phyloP scores from a whole-genome alignment of 176 grass and related monocot genomes.

The Bolboschoenus planiculmis region DNA sequence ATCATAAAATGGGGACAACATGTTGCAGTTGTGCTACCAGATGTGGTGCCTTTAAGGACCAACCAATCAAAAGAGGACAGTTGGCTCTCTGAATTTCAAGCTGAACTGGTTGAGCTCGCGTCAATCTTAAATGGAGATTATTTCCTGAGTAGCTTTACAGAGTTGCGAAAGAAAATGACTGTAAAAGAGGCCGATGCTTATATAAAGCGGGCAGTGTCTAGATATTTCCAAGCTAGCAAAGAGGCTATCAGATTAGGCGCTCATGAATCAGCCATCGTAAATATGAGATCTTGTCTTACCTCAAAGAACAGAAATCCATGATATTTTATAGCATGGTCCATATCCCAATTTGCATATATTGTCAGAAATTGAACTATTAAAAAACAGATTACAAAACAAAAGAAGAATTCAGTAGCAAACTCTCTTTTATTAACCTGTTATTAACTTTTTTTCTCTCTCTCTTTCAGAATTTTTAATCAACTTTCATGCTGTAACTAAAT shows the following conservation, averaged over 20 bases:
- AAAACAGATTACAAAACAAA: no score
- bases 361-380: no score
- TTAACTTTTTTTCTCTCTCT: no score
- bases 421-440: no score
- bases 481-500: no score
- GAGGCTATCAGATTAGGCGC: constrained; percentile 47
- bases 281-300: constrained; percentile 80
- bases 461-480: no score
- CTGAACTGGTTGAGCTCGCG: constrained; percentile 57
- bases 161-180: constrained; percentile 46
- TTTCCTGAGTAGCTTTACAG: constrained; percentile 50
- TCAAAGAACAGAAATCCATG: constrained; percentile 22
- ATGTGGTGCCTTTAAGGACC: constrained; percentile 37
- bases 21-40: constrained; percentile 51
- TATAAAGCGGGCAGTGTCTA: constrained; percentile 42
- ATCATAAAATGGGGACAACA: neutral
- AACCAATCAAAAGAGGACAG: constrained; percentile 40
- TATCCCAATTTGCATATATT: neutral
- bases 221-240: constrained; percentile 62
- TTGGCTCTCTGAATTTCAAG: constrained; percentile 77
- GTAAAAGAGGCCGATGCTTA: constrained; percentile 68
- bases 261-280: constrained; percentile 61
- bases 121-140: constrained; percentile 70
- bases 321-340: neutral
- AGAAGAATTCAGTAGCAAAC: no score